phyloP scores from a whole-genome alignment of 148 eudicot species.

The Selenicereus undatus region DNA sequence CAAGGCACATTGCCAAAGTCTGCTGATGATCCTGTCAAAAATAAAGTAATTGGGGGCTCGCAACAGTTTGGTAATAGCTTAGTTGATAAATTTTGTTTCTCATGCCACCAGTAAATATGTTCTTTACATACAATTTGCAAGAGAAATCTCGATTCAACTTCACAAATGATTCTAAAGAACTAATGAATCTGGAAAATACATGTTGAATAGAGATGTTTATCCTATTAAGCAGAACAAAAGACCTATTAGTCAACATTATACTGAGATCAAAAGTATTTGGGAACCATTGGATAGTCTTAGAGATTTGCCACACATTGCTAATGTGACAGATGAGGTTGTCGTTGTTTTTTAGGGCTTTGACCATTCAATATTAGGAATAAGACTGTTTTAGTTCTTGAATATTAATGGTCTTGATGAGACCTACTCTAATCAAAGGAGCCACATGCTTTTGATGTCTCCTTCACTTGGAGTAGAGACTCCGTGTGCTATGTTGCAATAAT shows the following conservation, averaged over 20 bases:
- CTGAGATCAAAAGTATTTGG: too few relatives aligned
- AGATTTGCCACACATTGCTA: not conserved
- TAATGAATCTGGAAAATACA: not conserved
- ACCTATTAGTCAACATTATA: too few relatives aligned
- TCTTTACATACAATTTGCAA: not conserved
- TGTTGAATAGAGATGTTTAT: not conserved
- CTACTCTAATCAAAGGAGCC: not conserved
- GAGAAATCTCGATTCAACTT: not conserved
- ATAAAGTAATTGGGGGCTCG: not conserved
- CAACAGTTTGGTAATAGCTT: not conserved
- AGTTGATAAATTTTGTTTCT: not conserved
- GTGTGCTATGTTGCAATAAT: not conserved
- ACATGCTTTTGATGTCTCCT: not conserved
- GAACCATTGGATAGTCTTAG: not conserved
- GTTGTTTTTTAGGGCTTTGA: not conserved
- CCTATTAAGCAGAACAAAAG: too few relatives aligned
- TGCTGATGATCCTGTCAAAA: not conserved
- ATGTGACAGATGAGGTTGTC: not conserved
- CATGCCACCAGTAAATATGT: too few relatives aligned
- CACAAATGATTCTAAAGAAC: not conserved
- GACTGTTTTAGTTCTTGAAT: not conserved
- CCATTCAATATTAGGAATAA: not conserved
- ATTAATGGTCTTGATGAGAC: not conserved
- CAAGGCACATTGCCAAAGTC: not conserved
- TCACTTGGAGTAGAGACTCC: not conserved